Evolutionary conservation across 2,329 filamentous ascomycete species (phyloP).

Genomic region (Coniochaeta pulveracea): DNA sequence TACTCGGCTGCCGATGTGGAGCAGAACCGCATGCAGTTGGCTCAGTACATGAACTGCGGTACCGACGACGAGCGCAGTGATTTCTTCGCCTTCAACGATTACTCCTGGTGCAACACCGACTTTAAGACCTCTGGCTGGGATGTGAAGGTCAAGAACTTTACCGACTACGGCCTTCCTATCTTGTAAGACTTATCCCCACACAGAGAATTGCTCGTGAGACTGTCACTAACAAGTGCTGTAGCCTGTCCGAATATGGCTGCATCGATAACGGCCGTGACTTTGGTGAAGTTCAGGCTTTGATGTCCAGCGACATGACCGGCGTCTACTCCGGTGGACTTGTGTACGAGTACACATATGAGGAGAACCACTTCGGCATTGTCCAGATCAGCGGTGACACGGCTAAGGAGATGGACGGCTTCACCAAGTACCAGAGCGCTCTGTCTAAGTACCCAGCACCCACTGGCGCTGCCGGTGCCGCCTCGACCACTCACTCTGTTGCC

Average conservation of each 20-base stretch:
- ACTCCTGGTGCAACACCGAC: slow-evolving; percentile 71
- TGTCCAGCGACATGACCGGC: slow-evolving; percentile 68
- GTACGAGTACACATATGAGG: slow-evolving; percentile 85
- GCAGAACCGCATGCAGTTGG: slow-evolving; percentile 76
- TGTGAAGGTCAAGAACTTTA: slow-evolving; percentile 79
- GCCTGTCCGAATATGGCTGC: slow-evolving; percentile 90
- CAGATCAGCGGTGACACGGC: slow-evolving; percentile 44
- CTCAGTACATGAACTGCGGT: slow-evolving; percentile 89
- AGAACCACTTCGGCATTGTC: slow-evolving; percentile 72
- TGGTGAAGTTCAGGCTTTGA: slow-evolving; percentile 67
- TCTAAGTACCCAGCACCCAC: slow-evolving; percentile 36
- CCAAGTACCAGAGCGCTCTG: slow-evolving; percentile 36
- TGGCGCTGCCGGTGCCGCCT: slow-evolving; percentile 36
- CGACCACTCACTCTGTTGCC: slow-evolving; percentile 30
- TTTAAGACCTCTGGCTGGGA: slow-evolving; percentile 70
- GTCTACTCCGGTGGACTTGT: slow-evolving; percentile 95
- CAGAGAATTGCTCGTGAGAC: not conserved
- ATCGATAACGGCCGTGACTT: slow-evolving; percentile 72
- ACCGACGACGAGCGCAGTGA: slow-evolving; percentile 73
- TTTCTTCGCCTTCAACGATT: slow-evolving; percentile 85
- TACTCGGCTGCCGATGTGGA: slow-evolving; percentile 74
- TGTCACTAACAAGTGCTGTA: slow-evolving; percentile 9
- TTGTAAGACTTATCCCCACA: slow-evolving; percentile 36
- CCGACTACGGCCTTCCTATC: slow-evolving; percentile 75
- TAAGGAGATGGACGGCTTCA: slow-evolving; percentile 51